These are phyloP conservation scores for Cyclaneusma minus DNA, from an alignment of 2,329 filamentous ascomycete genomes.

Conservation along the genomic window DNA sequence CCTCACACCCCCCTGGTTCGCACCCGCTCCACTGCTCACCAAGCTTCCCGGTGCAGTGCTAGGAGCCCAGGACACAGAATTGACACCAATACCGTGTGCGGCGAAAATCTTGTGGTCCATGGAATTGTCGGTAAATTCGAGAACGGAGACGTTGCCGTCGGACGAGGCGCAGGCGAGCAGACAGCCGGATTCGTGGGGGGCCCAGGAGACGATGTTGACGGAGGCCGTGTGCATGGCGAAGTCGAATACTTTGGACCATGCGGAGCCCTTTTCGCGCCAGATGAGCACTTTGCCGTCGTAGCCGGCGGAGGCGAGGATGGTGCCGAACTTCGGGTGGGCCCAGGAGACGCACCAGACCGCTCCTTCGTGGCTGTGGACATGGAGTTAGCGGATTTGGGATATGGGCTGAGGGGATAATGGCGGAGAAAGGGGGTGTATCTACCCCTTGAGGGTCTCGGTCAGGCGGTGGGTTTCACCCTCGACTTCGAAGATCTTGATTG, in stretches of 20 bases:
- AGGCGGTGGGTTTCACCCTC: constrained; percentile 84
- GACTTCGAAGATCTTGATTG: constrained; percentile 98
- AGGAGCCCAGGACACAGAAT: constrained; percentile 91
- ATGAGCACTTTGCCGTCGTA: constrained; percentile 98
- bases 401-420: not conserved
- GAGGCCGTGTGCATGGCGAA: constrained; percentile 88
- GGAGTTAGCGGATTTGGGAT: constrained; percentile 7
- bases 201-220: constrained; percentile 94
- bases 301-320: constrained; percentile 85
- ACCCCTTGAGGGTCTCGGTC: constrained; percentile 90
- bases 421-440: constrained; percentile 17
- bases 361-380: constrained; percentile 65
- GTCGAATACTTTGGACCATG: constrained; percentile 80
- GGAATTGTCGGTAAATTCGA: constrained; percentile 93
- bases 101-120: constrained; percentile 83
- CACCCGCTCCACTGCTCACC: constrained; percentile 52
- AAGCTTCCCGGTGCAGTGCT: constrained; percentile 71
- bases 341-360: constrained; percentile 97
- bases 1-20: constrained; percentile 47
- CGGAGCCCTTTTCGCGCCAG: constrained; percentile 71
- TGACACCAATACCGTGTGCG: constrained; percentile 87
- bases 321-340: constrained; percentile 97
- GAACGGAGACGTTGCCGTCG: constrained; percentile 82
- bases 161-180: constrained; percentile 87
- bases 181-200: constrained; percentile 91